Evolutionary conservation across 148 eudicot species (phyloP).

Genomic region (Nepenthes gracilis): DNA sequence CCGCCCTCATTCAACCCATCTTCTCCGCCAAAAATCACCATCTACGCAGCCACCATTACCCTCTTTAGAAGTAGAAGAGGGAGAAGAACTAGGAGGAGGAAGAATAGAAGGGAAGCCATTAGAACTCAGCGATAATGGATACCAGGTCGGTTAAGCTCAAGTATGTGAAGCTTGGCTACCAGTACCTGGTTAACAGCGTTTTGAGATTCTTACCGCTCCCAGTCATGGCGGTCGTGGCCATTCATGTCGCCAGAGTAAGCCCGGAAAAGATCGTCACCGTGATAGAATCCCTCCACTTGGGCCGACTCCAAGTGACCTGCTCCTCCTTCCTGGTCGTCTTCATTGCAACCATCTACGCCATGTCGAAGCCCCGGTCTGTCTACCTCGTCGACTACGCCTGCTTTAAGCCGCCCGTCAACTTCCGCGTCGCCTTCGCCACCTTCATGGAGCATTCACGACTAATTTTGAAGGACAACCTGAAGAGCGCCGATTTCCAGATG

Average conservation of each 20-base stretch:
- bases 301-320: background rate
- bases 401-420: slow-evolving; percentile 30
- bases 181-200: slow-evolving; percentile 9
- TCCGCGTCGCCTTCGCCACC: slow-evolving; percentile 33
- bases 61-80: too few species aligned
- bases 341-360: slow-evolving; percentile 19
- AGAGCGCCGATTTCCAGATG: slow-evolving; percentile 34
- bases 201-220: background rate
- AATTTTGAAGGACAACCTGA: slow-evolving; percentile 15
- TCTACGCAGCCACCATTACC: too few species aligned
- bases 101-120: too few species aligned
- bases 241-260: background rate
- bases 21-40: too few species aligned
- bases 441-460: slow-evolving; percentile 36
- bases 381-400: slow-evolving; percentile 40
- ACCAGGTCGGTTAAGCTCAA: slow-evolving; percentile 4
- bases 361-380: slow-evolving; percentile 25
- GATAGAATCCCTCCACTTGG: slow-evolving; percentile 4
- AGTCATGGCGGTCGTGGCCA: background rate
- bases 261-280: background rate
- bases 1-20: background rate
- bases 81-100: too few species aligned
- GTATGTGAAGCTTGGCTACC: slow-evolving; percentile 12
- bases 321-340: slow-evolving; percentile 9
- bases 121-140: too few species aligned